Conservation (phyloP, 129 eudicot species). For the Cynara cardunculus region DNA sequence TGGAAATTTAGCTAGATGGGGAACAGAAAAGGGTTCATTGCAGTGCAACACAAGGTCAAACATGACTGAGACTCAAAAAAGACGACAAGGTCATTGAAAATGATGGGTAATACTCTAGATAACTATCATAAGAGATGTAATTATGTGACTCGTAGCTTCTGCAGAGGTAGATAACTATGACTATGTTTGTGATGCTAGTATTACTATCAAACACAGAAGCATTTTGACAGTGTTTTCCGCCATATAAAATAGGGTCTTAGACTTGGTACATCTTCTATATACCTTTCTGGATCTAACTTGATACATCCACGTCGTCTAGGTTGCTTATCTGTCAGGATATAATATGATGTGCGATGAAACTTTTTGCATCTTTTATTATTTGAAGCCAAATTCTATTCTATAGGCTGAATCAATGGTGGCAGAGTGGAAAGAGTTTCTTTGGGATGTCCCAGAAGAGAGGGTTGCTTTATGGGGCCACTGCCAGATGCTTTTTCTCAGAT, state of each 20-base stretch:
- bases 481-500: constrained; percentile 77
- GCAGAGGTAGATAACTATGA: background rate
- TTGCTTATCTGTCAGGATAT: background rate
- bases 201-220: no score
- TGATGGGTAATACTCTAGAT: background rate
- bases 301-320: background rate
- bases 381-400: background rate
- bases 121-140: background rate
- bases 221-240: no score
- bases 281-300: background rate
- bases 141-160: background rate
- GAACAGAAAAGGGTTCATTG: background rate
- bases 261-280: no score
- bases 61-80: background rate
- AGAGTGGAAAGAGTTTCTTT: constrained; percentile 98
- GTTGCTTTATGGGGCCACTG: constrained; percentile 97
- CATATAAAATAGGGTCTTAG: no score
- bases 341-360: background rate
- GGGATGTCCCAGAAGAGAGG: constrained; percentile 99
- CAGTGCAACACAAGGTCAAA: background rate
- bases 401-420: constrained; percentile 99
- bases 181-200: background rate
- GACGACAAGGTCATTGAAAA: background rate
- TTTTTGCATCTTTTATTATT: background rate
- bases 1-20: background rate